Percentiles rank a stretch among this genome's conserved stretches.
Evolutionary conservation across 257 asterid genomes (phyloP).

Genomic region (Petunia secreta): DNA sequence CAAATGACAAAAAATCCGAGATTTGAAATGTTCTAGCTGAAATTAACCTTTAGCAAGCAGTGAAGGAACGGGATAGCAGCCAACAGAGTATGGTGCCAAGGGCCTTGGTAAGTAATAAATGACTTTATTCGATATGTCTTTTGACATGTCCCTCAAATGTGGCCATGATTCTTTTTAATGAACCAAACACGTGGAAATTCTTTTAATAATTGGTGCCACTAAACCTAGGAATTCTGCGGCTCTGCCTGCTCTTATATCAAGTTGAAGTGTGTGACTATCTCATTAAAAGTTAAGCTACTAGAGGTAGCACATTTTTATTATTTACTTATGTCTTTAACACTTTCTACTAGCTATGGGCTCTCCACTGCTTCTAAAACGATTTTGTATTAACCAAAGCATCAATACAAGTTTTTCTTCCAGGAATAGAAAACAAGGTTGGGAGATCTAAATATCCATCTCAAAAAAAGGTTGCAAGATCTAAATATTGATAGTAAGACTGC

Average conservation of each 20-base stretch:
- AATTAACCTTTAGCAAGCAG: neutral
- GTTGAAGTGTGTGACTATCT: no score
- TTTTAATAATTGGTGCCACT: no score
- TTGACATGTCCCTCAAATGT: no score
- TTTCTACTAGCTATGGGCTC: neutral
- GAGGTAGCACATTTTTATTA: no score
- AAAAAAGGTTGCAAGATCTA: neutral
- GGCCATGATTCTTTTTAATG: no score
- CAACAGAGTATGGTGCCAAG: neutral
- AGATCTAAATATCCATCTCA: neutral
- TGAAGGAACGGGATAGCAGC: neutral
- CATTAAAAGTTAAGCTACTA: no score
- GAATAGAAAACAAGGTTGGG: neutral
- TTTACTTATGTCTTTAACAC: neutral
- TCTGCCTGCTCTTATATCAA: no score
- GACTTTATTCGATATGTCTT: neutral
- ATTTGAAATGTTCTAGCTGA: neutral
- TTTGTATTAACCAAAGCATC: neutral
- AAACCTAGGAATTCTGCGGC: no score
- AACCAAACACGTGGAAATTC: no score
- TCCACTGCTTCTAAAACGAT: neutral
- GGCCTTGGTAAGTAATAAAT: neutral
- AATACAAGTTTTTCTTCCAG: neutral
- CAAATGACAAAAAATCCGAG: neutral
- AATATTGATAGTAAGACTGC: neutral